Percentiles rank a stretch among this genome's conserved stretches.
phyloP scores from a whole-genome alignment of 176 grass and related monocot species.

The Avena atlantica region DNA sequence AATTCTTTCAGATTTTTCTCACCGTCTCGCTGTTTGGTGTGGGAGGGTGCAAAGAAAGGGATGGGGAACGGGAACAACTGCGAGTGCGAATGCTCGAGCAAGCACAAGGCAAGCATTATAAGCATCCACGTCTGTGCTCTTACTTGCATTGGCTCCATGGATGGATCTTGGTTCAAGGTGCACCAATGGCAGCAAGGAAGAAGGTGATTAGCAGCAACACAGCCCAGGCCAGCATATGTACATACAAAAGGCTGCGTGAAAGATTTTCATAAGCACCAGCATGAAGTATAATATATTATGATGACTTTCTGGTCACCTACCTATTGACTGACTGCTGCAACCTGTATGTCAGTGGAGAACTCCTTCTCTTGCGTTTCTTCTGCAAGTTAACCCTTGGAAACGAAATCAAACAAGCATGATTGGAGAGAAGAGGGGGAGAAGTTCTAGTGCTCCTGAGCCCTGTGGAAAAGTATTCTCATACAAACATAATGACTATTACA shows the following conservation, averaged over 20 bases:
- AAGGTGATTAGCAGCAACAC: not conserved
- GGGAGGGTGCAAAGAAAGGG: constrained; percentile 32
- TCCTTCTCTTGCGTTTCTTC: not conserved
- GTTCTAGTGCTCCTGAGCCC: not conserved
- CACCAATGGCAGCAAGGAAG: not conserved
- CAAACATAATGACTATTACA: not conserved
- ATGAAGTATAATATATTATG: constrained; percentile 23
- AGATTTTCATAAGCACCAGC: constrained; percentile 5
- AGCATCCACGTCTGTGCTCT: not conserved
- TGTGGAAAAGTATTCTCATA: not conserved
- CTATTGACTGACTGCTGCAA: constrained; percentile 31
- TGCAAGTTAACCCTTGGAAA: constrained; percentile 35
- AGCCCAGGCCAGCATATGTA: constrained; percentile 8
- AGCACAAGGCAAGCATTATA: constrained; percentile 34
- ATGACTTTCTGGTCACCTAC: constrained; percentile 41
- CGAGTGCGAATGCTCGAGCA: constrained; percentile 7
- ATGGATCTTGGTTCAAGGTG: not conserved
- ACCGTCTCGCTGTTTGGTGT: constrained; percentile 46
- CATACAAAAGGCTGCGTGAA: not conserved
- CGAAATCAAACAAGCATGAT: not conserved
- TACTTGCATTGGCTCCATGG: constrained; percentile 15
- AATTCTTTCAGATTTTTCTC: not conserved
- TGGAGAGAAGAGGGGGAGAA: not conserved
- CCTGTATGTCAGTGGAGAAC: not conserved
- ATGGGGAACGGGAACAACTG: constrained; percentile 46